Percentiles rank a stretch among this genome's conserved stretches.
Conservation (phyloP, 176 grass and related monocot genomes). For the Lolium multiflorum region DNA sequence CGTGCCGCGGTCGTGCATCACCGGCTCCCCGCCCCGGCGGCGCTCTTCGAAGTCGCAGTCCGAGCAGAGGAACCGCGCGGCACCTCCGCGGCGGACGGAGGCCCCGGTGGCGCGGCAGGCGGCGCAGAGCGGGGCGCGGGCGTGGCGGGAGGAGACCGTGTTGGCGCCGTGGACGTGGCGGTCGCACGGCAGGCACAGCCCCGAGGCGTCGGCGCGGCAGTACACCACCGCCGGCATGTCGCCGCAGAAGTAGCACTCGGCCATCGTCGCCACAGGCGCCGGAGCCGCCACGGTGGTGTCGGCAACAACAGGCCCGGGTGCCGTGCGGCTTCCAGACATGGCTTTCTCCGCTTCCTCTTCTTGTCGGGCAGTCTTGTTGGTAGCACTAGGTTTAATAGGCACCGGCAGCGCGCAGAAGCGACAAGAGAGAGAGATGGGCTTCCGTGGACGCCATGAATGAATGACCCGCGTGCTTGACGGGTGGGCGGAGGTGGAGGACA, state of each 20-base stretch:
- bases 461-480: background rate
- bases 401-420: background rate
- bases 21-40: conserved; percentile 6
- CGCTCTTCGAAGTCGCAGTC: conserved; percentile 71
- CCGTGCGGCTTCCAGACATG: background rate
- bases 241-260: conserved; percentile 67
- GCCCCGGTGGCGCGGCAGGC: conserved; percentile 51
- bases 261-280: background rate
- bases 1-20: conserved; percentile 43
- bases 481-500: conserved; percentile 9
- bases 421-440: background rate
- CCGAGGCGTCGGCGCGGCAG: conserved; percentile 75
- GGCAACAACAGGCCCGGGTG: background rate
- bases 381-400: background rate
- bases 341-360: background rate
- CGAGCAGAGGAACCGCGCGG: conserved; percentile 56
- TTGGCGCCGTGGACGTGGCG: conserved; percentile 83
- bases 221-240: conserved; percentile 54
- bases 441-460: conserved; percentile 1
- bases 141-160: conserved; percentile 72
- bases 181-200: conserved; percentile 83
- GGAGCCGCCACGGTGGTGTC: background rate
- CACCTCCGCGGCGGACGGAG: conserved; percentile 32
- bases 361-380: background rate
- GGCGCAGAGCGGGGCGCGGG: conserved; percentile 74